phyloP scores from a whole-genome alignment of 345 rosid species.

The Nasturtium officinale region DNA sequence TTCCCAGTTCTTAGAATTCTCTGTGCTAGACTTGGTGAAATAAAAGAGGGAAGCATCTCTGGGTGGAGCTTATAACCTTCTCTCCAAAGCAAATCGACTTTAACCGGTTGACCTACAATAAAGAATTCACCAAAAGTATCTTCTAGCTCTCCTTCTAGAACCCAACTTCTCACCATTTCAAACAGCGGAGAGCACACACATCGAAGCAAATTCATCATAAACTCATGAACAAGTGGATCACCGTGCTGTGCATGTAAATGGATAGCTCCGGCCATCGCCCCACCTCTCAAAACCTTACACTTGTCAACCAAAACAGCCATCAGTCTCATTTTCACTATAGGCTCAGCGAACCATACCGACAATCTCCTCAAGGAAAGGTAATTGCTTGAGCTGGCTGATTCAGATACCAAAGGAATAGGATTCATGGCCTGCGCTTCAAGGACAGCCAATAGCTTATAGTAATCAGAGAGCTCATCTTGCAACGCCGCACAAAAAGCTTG shows the following conservation, averaged over 20 bases:
- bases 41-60: slow-evolving; percentile 90
- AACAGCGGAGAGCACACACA: slow-evolving; percentile 94
- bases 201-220: slow-evolving; percentile 79
- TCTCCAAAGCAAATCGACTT: slow-evolving; percentile 97
- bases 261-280: slow-evolving; percentile 96
- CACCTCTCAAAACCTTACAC: slow-evolving; percentile 87
- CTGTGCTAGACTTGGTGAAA: slow-evolving; percentile 87
- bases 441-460: slow-evolving; percentile 86
- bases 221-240: slow-evolving; percentile 83
- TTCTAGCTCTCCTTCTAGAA: slow-evolving; percentile 96
- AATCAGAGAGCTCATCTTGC: slow-evolving; percentile 87
- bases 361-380: slow-evolving; percentile 88
- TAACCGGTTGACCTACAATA: slow-evolving; percentile 85
- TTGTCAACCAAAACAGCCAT: slow-evolving; percentile 98
- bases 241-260: slow-evolving; percentile 98
- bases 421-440: slow-evolving; percentile 88
- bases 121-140: slow-evolving; percentile 92
- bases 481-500: slow-evolving; percentile 96
- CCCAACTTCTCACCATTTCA: slow-evolving; percentile 99
- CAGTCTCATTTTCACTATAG: slow-evolving; percentile 92
- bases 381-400: slow-evolving; percentile 61
- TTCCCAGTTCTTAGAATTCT: slow-evolving; percentile 94
- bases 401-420: slow-evolving; percentile 89
- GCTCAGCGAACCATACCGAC: slow-evolving; percentile 92
- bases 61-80: slow-evolving; percentile 90